phyloP scores from a whole-genome alignment of 371 early-diverging fungal species.

The Apophysomyces variabilis region DNA sequence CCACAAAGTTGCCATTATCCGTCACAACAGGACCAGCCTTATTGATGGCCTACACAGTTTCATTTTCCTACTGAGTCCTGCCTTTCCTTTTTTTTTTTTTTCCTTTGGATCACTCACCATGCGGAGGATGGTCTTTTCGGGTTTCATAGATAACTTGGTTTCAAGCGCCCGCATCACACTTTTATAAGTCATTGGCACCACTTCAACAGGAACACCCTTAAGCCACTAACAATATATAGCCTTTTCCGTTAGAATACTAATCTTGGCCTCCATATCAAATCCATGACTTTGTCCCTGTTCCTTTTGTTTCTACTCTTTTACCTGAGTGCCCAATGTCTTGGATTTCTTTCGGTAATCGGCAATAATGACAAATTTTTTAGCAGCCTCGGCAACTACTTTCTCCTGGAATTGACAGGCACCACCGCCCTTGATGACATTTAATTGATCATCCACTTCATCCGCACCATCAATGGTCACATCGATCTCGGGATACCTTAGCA shows the following conservation, averaged over 20 bases:
- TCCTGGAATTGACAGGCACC: constrained; percentile 93
- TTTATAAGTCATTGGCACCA: constrained; percentile 71
- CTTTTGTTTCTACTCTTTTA: constrained; percentile 20
- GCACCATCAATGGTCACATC: constrained; percentile 95
- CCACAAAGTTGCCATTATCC: constrained; percentile 89
- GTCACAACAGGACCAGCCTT: constrained; percentile 96
- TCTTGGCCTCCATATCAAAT: too few species aligned
- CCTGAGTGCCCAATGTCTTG: constrained; percentile 71
- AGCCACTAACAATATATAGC: constrained; percentile 57
- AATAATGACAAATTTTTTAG: constrained; percentile 81
- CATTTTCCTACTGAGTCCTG: too few species aligned
- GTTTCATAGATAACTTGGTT: constrained; percentile 14
- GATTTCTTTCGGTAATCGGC: constrained; percentile 90
- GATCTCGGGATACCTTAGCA: constrained; percentile 58
- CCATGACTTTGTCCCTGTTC: too few species aligned
- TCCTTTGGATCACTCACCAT: neutral
- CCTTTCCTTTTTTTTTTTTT: too few species aligned
- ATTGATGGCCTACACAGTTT: constrained; percentile 17
- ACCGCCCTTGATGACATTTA: constrained; percentile 93
- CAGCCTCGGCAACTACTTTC: constrained; percentile 86
- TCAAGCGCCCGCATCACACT: constrained; percentile 10
- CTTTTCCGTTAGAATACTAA: too few species aligned
- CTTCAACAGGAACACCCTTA: constrained; percentile 89
- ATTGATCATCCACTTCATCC: constrained; percentile 82
- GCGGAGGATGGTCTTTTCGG: constrained; percentile 12